A percentile compares a stretch with the other conserved stretches of the same genome.
These are phyloP conservation scores for Ramalina peruviana DNA, from an alignment of 495 filamentous ascomycete species.

Conservation along the genomic window DNA sequence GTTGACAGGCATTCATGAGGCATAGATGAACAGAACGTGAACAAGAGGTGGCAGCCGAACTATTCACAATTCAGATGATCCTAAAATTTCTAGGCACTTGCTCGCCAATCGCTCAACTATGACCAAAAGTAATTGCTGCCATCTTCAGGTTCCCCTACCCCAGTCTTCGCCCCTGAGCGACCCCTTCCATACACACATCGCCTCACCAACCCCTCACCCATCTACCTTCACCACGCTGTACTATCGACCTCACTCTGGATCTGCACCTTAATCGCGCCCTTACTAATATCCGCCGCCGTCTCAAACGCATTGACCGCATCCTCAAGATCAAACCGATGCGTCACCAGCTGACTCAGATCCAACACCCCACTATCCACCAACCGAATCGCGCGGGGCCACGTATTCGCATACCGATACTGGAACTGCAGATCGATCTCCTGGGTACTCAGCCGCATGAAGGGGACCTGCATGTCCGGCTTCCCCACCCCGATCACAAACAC, in stretches of 20 bases:
- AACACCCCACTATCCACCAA: conserved; percentile 50
- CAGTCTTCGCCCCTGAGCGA: too few species aligned
- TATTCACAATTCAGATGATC: too few species aligned
- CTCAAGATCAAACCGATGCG: conserved; percentile 52
- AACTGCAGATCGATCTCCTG: conserved; percentile 76
- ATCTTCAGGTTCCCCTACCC: too few species aligned
- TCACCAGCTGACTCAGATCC: conserved; percentile 58
- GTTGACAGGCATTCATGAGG: too few species aligned
- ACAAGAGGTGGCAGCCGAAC: too few species aligned
- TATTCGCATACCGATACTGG: conserved; percentile 68
- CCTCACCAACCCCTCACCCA: too few species aligned
- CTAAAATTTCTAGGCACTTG: too few species aligned
- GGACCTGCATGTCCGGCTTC: conserved; percentile 59
- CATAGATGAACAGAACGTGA: too few species aligned
- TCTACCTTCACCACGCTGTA: neutral
- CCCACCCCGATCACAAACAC: conserved; percentile 85
- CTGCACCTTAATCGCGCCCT: conserved; percentile 71
- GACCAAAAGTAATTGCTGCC: too few species aligned
- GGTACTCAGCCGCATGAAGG: conserved; percentile 63
- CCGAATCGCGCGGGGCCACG: conserved; percentile 68
- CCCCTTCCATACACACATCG: too few species aligned
- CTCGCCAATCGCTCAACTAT: too few species aligned
- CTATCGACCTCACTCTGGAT: conserved; percentile 36
- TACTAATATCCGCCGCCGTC: conserved; percentile 41
- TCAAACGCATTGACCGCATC: conserved; percentile 67